Base-by-base conservation (phyloP, 2,329 filamentous ascomycete genomes). In the Leptographium galeiforme region DNA sequence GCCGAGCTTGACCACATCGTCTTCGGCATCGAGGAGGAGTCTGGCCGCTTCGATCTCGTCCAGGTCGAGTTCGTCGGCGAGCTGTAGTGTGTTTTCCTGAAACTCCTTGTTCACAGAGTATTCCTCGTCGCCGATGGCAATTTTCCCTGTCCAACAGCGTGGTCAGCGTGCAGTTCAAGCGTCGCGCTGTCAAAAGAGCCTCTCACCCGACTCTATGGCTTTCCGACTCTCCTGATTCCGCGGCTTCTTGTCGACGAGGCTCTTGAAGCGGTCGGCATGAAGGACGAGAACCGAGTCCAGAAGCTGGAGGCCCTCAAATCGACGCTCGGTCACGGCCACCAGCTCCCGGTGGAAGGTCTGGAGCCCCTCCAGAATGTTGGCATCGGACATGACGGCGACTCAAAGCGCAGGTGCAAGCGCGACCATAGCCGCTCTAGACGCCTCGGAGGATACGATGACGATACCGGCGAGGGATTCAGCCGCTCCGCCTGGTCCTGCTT, bases 31-130 rank as follows among this genome's bases (percentile, higher is more conserved):
- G 51, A 94, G 72, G 54, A 95, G 80, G 50, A 93, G 78, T 59
- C 78, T 77, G 11, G 89, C 87, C 18, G 91, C 85, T 61, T 93
- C 81, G 54, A 95, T 66, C 68, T 98, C 94, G 68, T 98, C 90
- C 51, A 98, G 75, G 62, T 95, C 84, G 57, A 96, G 75, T 60
- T 89, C 87, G 67, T 97, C 90, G 53, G 91, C 87, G 40, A 98
- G 75, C 61, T 88, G 80, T 36, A 95, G 74, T 30, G 83, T 80
- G 60, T 85, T 82, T 67, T 95, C 85, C 63, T 91, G 82, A 68
- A 98, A 97, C 57, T 89, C 83, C 53, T 87, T 78, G 68, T 95
- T 96, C 70, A 98, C 74, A 25, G 77, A 72, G 67, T 89, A 97
- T 62, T 90, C 81, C 38, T 80, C 77, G 57, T 82, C 84, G 60